These are phyloP conservation scores for Trichoderma reesei DNA, from an alignment of 495 filamentous ascomycete species.

Conservation along the genomic window DNA sequence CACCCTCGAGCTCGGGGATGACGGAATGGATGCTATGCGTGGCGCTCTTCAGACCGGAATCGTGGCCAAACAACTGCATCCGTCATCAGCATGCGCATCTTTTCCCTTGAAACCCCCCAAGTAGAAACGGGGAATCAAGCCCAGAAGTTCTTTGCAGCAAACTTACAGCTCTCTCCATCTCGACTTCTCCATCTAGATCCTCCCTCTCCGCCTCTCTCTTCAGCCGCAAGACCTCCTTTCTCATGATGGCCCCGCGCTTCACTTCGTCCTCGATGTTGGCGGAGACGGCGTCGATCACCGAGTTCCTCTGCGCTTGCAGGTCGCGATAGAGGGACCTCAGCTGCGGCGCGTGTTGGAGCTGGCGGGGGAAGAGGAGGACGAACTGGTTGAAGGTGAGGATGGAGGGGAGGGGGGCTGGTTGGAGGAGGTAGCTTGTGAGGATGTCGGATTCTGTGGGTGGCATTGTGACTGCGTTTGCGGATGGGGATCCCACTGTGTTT, in stretches of 20 bases:
- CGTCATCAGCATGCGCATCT: constrained; percentile 1
- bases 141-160: background rate
- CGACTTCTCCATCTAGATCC: constrained; percentile 53
- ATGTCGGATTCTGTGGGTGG: constrained; percentile 59
- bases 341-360: constrained; percentile 58
- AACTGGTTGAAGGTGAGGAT: constrained; percentile 67
- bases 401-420: constrained; percentile 60
- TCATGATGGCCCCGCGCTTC: constrained; percentile 51
- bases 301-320: constrained; percentile 60
- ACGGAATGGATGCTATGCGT: constrained; percentile 57
- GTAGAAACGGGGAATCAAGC: background rate
- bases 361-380: constrained; percentile 62
- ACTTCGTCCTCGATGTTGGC: constrained; percentile 59
- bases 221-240: constrained; percentile 48
- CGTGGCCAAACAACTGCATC: constrained; percentile 54
- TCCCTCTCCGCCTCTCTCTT: constrained; percentile 44
- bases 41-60: constrained; percentile 27
- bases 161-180: constrained; percentile 59
- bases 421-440: constrained; percentile 66
- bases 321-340: constrained; percentile 70
- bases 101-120: background rate
- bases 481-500: too few species aligned
- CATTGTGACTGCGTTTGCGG: background rate
- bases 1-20: constrained; percentile 55
- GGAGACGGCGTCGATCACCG: constrained; percentile 56